Evolutionary conservation across 176 grass and related monocot genomes (phyloP).

Genomic region (Stipa capillata): DNA sequence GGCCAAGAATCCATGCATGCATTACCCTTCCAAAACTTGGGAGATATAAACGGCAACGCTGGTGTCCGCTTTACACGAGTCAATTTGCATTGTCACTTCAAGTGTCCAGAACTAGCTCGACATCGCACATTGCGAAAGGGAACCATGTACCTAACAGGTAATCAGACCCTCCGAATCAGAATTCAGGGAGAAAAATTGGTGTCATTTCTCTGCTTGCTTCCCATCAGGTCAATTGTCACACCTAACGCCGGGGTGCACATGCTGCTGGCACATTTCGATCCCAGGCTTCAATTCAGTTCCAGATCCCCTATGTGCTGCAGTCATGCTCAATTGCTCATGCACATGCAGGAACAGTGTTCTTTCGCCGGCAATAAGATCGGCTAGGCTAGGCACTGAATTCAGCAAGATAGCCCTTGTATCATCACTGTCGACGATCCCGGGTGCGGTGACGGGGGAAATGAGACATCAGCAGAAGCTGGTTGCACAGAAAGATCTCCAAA

Average conservation of each 20-base stretch:
- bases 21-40: background rate
- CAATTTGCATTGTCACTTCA: conserved; percentile 14
- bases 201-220: conserved; percentile 3
- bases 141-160: background rate
- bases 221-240: conserved; percentile 31
- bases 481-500: background rate
- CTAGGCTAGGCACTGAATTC: background rate
- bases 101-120: conserved; percentile 1
- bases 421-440: background rate
- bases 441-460: background rate
- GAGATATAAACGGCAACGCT: background rate
- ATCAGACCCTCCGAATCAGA: conserved; percentile 2
- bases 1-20: background rate
- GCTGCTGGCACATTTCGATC: conserved; percentile 27
- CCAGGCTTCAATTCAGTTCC: conserved; percentile 5
- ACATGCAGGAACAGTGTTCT: conserved; percentile 33
- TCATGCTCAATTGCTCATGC: conserved; percentile 5
- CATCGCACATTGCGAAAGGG: conserved; percentile 22
- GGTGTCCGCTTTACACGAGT: background rate
- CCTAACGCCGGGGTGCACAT: conserved; percentile 33
- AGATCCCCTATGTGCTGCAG: conserved; percentile 20
- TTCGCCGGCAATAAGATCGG: background rate
- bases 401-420: background rate
- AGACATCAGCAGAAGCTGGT: background rate
- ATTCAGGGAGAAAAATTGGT: background rate